Percentiles rank a stretch among this genome's conserved stretches.
phyloP scores from a whole-genome alignment of 441 rosid species.

The Bruguiera hainesii region DNA sequence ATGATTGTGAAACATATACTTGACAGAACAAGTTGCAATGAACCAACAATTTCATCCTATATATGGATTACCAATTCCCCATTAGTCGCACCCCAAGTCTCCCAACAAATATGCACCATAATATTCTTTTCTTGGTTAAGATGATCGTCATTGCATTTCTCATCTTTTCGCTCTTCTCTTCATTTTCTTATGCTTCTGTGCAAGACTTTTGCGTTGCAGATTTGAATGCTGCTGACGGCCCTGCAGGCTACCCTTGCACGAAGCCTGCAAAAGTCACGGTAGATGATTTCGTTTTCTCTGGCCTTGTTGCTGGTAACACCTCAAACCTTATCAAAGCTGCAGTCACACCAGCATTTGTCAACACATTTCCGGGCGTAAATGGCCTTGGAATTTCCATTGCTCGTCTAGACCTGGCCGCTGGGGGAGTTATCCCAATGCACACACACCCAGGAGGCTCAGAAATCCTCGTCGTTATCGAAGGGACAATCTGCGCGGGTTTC shows the following conservation, averaged over 20 bases:
- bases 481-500: conserved; percentile 67
- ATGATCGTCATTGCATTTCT: conserved; percentile 42
- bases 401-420: conserved; percentile 62
- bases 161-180: conserved; percentile 38
- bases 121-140: conserved; percentile 11
- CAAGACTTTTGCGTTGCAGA: conserved; percentile 77
- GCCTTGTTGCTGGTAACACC: conserved; percentile 59
- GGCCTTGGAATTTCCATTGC: conserved; percentile 78
- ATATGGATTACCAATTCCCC: conserved; percentile 11
- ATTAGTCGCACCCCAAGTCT: not conserved
- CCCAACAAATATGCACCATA: not conserved
- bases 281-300: conserved; percentile 57
- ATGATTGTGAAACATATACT: conserved; percentile 21
- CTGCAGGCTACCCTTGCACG: conserved; percentile 74
- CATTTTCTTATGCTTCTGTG: conserved; percentile 50
- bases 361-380: conserved; percentile 56
- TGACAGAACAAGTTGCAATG: not conserved
- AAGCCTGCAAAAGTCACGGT: conserved; percentile 38
- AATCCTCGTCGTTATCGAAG: conserved; percentile 46
- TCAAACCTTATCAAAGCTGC: conserved; percentile 68
- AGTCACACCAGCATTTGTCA: conserved; percentile 57
- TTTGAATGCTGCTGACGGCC: conserved; percentile 44
- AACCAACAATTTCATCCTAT: conserved; percentile 18
- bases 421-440: conserved; percentile 74
- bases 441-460: conserved; percentile 79